A percentile compares a stretch with the other conserved stretches of the same genome.
Conservation (phyloP, 352 stramenopile species). For the Globisporangium iwayamae region DNA sequence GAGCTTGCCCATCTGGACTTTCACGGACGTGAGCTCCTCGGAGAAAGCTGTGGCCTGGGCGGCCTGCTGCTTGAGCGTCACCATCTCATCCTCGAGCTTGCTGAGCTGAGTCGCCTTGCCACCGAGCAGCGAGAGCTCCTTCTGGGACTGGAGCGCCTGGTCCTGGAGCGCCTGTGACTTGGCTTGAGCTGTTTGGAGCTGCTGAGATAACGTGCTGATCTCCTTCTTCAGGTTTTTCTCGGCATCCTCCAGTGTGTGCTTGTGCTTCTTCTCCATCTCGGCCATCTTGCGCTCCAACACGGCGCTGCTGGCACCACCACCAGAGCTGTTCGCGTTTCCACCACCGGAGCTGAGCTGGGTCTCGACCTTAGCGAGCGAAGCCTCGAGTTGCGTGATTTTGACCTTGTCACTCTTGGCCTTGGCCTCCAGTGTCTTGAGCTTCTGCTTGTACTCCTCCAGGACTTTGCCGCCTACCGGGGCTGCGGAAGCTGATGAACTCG, state of each 20-base stretch:
- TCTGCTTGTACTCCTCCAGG: constrained; percentile 66
- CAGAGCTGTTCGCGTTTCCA: constrained; percentile 6
- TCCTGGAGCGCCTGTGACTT: constrained; percentile 42
- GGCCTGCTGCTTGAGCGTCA: constrained; percentile 42
- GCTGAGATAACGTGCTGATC: constrained; percentile 35
- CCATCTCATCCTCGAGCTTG: constrained; percentile 65
- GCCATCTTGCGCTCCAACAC: constrained; percentile 55
- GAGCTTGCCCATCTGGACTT: constrained; percentile 40
- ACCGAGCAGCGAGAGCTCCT: constrained; percentile 42
- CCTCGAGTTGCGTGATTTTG: constrained; percentile 78
- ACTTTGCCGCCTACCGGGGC: constrained; percentile 21
- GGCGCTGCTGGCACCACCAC: constrained; percentile 17
- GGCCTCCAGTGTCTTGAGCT: constrained; percentile 63
- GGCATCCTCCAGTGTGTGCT: constrained; percentile 59
- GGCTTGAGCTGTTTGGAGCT: constrained; percentile 48
- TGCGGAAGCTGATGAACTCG: not conserved
- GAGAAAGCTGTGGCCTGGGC: constrained; percentile 46
- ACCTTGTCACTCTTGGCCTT: constrained; percentile 66
- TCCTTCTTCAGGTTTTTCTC: constrained; percentile 57
- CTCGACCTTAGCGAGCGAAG: constrained; percentile 52
- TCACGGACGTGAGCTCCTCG: constrained; percentile 34
- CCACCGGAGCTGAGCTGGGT: constrained; percentile 21
- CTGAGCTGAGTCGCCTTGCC: constrained; percentile 47
- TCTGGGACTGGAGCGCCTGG: constrained; percentile 41
- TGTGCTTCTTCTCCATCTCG: constrained; percentile 80